These are phyloP conservation scores for Mucor indicus DNA, from an alignment of 371 early-diverging fungal genomes.

Conservation along the genomic window DNA sequence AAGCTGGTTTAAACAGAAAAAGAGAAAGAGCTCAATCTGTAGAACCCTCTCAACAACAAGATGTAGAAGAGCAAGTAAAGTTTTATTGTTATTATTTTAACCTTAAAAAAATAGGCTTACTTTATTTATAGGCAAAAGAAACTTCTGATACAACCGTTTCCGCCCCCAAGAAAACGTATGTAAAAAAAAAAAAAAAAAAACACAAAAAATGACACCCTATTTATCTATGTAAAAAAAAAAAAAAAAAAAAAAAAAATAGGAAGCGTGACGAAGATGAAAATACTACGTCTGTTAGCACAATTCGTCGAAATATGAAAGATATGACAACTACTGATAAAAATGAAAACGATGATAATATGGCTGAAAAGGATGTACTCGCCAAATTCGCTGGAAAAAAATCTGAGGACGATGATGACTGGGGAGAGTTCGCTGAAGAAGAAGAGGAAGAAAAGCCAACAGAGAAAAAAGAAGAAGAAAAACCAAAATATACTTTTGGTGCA, in stretches of 20 bases:
- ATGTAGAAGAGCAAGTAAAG: slow-evolving; percentile 13
- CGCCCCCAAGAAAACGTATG: slow-evolving; percentile 41
- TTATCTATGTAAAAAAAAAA: background rate
- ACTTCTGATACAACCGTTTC: slow-evolving; percentile 15
- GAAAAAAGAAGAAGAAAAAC: slow-evolving; percentile 13
- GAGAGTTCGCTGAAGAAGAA: slow-evolving; percentile 41
- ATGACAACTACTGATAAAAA: slow-evolving; percentile 42
- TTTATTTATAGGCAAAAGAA: slow-evolving; percentile 6
- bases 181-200: background rate
- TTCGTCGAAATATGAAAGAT: slow-evolving; percentile 44
- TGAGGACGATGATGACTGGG: slow-evolving; percentile 38
- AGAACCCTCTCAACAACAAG: slow-evolving; percentile 26
- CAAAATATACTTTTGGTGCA: slow-evolving; percentile 47
- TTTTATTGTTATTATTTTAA: background rate
- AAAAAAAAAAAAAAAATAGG: slow-evolving; percentile 10
- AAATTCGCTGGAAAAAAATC: slow-evolving; percentile 30
- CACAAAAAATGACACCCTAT: background rate
- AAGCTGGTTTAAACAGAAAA: slow-evolving; percentile 35
- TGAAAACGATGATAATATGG: slow-evolving; percentile 10
- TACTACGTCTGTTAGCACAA: slow-evolving; percentile 29
- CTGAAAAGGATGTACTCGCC: slow-evolving; percentile 10
- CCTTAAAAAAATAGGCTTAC: background rate
- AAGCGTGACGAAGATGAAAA: slow-evolving; percentile 37
- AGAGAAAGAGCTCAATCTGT: slow-evolving; percentile 45
- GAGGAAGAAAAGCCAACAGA: slow-evolving; percentile 13